These are phyloP conservation scores for Senna tora DNA, from an alignment of 306 rosid species.

Conservation along the genomic window DNA sequence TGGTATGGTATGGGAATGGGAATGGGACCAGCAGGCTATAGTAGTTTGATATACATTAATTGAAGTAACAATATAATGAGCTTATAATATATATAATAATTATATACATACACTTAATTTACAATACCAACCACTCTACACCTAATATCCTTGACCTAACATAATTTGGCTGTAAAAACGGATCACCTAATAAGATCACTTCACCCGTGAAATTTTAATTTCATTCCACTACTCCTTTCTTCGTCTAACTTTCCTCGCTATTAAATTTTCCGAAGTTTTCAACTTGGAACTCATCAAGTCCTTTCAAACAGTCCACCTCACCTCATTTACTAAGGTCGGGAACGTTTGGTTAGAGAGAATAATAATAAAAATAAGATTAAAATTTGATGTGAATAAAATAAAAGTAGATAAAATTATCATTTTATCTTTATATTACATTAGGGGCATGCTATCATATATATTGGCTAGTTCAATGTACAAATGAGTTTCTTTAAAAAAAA, in stretches of 20 bases:
- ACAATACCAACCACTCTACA: slow-evolving; percentile 37
- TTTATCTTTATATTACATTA: too few relatives aligned
- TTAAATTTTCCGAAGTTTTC: slow-evolving; percentile 12
- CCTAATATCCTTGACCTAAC: slow-evolving; percentile 12
- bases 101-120: background rate
- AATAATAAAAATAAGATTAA: too few relatives aligned
- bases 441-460: too few relatives aligned
- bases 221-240: slow-evolving; percentile 33
- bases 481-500: too few relatives aligned
- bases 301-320: background rate
- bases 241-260: slow-evolving; percentile 37
- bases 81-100: too few relatives aligned
- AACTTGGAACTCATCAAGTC: background rate
- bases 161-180: slow-evolving; percentile 40
- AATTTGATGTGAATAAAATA: too few relatives aligned
- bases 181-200: slow-evolving; percentile 31
- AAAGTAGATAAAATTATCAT: too few relatives aligned
- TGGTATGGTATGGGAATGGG: too few relatives aligned
- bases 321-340: too few relatives aligned
- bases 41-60: background rate
- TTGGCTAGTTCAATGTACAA: too few relatives aligned
- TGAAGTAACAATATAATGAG: background rate
- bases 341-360: too few relatives aligned
- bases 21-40: too few relatives aligned
- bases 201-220: background rate